Evolutionary conservation across 495 filamentous ascomycete species (phyloP), one percentile per base, ranked within the genome.

Genomic region (Umbilicaria muhlenbergii): DNA sequence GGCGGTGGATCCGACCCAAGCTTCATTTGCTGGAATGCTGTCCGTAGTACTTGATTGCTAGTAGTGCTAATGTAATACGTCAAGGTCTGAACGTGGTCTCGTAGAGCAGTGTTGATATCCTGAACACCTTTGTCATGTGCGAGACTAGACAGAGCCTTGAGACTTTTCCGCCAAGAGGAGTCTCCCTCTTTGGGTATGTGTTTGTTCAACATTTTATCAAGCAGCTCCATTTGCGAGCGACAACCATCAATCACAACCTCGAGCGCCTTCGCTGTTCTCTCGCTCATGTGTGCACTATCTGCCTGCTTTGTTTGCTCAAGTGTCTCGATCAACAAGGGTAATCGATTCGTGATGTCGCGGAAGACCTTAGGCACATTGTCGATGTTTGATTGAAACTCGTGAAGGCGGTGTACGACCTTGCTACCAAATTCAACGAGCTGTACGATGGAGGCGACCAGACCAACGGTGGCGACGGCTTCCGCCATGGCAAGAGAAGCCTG

Each of bases 371-470:
- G 61, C 13, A 60, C 36, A 2, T 58, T 47, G 14, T 42, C 41
- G 15, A 52, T 44, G 19, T 46, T 49, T 6, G 42, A 45, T 11
- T 48, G 43, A 41, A 52, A 56, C 34, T 65, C 58, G 18, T 62
- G 37, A 10, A 65, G 50, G 14, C 62, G 52, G 34, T 38, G 33
- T 13, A 59, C 35, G 12, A 61, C 38, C 24, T 52, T 64, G 17
- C 48, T 44, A 24, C 58, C 58, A 38, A 62, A 64, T 33, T 57
- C 55, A 40, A 60, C 51, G 14, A 66, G 58, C 34, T 62, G 56
- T 34, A 56, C 41, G 34, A 64, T 53, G 31, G 52, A 51, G 13
- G 59, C 49, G 1, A 55, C 49, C 6, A 65, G 40, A 32, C 56
- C 45, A 38, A 63, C 48, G 6, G 51, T 48, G 32, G 54, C 59